These are phyloP conservation scores for Solanum lignicaule DNA, from an alignment of 257 asterid genomes.

Conservation along the genomic window DNA sequence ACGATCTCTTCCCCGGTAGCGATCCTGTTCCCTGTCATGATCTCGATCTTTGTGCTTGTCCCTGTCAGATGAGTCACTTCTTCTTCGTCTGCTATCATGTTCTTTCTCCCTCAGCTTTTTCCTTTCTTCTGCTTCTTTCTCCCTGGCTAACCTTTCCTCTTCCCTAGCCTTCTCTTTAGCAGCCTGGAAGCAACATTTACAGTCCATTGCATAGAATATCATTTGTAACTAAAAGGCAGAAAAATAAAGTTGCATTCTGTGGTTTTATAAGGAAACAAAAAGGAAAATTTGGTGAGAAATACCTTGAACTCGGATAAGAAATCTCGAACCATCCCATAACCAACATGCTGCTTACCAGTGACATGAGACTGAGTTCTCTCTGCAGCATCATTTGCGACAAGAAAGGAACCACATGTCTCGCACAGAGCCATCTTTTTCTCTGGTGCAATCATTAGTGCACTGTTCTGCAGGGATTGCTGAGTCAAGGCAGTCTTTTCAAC, in stretches of 20 bases:
- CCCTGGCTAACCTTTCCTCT: conserved; percentile 73
- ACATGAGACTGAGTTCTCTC: conserved; percentile 98
- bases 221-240: not conserved
- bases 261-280: not conserved
- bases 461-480: conserved; percentile 72
- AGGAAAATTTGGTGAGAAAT: not conserved
- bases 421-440: conserved; percentile 98
- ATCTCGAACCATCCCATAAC: conserved; percentile 92
- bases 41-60: conserved; percentile 62
- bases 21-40: conserved; percentile 44
- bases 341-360: conserved; percentile 94
- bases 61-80: conserved; percentile 71
- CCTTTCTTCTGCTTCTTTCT: conserved; percentile 80
- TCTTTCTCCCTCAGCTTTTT: conserved; percentile 76
- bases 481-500: conserved; percentile 65
- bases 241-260: not conserved
- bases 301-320: conserved; percentile 56
- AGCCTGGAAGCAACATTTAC: conserved; percentile 34
- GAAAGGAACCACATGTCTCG: conserved; percentile 95
- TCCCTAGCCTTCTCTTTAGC: conserved; percentile 77
- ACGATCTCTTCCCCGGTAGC: conserved; percentile 41
- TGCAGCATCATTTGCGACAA: conserved; percentile 92
- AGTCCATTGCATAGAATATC: conserved; percentile 7
- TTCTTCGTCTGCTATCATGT: conserved; percentile 34
- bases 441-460: conserved; percentile 68